Base-by-base conservation (phyloP, 768 basidiomycete genomes). In the Cubamyces sp. region DNA sequence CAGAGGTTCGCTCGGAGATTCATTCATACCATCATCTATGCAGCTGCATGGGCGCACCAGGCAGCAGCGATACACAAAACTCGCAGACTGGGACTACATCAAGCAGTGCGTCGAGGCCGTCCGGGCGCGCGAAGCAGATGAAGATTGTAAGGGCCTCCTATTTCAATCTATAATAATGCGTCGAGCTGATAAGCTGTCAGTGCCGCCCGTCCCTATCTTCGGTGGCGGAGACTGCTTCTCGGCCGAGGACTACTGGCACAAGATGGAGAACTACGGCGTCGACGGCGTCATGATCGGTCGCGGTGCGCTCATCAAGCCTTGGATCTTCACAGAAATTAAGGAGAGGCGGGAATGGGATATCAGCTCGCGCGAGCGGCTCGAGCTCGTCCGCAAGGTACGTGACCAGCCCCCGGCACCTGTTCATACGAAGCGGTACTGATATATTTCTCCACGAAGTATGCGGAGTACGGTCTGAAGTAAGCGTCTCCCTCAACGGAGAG, bases 151-250 rank as follows among this genome's bases (percentile, higher is more conserved):
- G 87, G 80, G 7, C 37, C 30, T 8, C 46, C 6, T n/a, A 34
- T 41, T 9, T 58, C 64, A 5, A 37, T 61, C n/a, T 63, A 67
- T 23, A 57, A 62, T 14, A 37, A 54, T 12, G 53, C 43, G 39
- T 49, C 34, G 11, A 6, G 34, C 41, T 25, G 18, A 15, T 59
- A n/a, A n/a, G 54, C 26, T 59, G 45, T 28, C 65, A 92, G 91
- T 96, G 15, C 81, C 87, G 0, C 84, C 90, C 0, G 81, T 98
- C n/a, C 96, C 96, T 0, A 95, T 99, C 47, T 96, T 98, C 65
- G 97, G 97, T 8, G 94, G 94, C 26, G 97, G 97, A 0, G 97
- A 99, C 72, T 92, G 90, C 66, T 99, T 91, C 78, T 96, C 94
- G 3, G 86, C 91, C 5, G 79, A 90, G 60, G 88, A 85, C 60